Evolutionary conservation across 2,329 filamentous ascomycete genomes (phyloP).

Genomic region (Verticillium tricorpus): DNA sequence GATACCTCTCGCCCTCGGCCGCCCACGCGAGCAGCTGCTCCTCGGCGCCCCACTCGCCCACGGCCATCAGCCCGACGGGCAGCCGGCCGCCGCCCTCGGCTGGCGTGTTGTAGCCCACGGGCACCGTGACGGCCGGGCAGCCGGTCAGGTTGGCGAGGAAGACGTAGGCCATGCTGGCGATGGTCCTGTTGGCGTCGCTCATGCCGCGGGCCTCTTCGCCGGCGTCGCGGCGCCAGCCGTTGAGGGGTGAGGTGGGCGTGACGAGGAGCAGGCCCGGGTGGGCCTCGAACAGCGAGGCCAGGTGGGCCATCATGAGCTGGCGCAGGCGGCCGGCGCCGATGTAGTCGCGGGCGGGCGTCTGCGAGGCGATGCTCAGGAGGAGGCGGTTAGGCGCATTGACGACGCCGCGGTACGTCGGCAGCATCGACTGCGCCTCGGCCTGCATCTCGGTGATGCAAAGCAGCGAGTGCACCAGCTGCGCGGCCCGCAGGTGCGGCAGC

Average conservation of each 20-base stretch:
- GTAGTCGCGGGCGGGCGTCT: slow-evolving; percentile 65
- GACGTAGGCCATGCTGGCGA: slow-evolving; percentile 81
- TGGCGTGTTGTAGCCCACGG: slow-evolving; percentile 66
- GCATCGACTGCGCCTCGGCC: slow-evolving; percentile 21
- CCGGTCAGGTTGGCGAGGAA: slow-evolving; percentile 83
- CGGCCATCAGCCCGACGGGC: slow-evolving; percentile 58
- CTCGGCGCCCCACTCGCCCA: slow-evolving; percentile 64
- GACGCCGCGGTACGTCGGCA: slow-evolving; percentile 37
- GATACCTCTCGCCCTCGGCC: slow-evolving; percentile 49
- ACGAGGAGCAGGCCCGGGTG: slow-evolving; percentile 75
- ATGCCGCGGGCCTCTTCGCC: slow-evolving; percentile 66
- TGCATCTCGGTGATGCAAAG: slow-evolving; percentile 72
- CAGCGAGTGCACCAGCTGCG: slow-evolving; percentile 71
- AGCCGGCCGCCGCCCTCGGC: slow-evolving; percentile 46
- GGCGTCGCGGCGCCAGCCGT: slow-evolving; percentile 64
- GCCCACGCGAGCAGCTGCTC: slow-evolving; percentile 60
- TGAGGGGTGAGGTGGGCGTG: slow-evolving; percentile 70
- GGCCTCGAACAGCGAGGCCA: slow-evolving; percentile 63
- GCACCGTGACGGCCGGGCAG: slow-evolving; percentile 68
- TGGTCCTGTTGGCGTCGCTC: slow-evolving; percentile 65
- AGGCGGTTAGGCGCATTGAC: slow-evolving; percentile 62
- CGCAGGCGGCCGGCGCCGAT: slow-evolving; percentile 70
- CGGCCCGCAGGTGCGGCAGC: slow-evolving; percentile 64
- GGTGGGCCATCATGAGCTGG: slow-evolving; percentile 71
- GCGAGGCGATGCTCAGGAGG: slow-evolving; percentile 59